Evolutionary conservation across 1,139 yeast genomes (phyloP).

Genomic region (Wickerhamiella infanticola): DNA sequence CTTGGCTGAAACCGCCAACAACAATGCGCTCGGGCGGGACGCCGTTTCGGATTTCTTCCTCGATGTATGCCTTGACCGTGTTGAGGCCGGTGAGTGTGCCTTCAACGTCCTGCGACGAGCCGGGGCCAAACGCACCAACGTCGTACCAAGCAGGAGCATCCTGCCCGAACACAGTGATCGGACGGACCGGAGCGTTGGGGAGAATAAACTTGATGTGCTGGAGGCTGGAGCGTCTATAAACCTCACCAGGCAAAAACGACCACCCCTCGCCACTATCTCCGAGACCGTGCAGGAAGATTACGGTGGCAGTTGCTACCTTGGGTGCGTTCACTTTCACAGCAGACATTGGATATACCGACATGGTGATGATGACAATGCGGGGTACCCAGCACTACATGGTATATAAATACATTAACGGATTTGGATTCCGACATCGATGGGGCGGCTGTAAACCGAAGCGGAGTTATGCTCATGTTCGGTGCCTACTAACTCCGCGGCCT

Average conservation of each 20-base stretch:
- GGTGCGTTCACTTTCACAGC: constrained; percentile 12
- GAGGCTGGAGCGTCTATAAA: constrained; percentile 28
- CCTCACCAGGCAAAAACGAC: constrained; percentile 46
- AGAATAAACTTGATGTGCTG: constrained; percentile 61
- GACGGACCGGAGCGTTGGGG: constrained; percentile 72
- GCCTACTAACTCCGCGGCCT: constrained; percentile 19
- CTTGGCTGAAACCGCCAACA: constrained; percentile 91
- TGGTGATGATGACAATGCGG: background rate
- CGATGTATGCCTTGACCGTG: constrained; percentile 36
- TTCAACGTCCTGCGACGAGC: constrained; percentile 30
- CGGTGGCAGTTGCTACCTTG: constrained; percentile 38
- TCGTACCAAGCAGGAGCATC: constrained; percentile 85
- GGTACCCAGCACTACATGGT: background rate
- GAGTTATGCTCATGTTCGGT: background rate
- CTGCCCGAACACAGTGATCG: constrained; percentile 55
- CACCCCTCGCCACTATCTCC: constrained; percentile 90
- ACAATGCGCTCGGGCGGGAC: constrained; percentile 57
- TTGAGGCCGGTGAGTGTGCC: constrained; percentile 51
- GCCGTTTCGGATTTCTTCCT: constrained; percentile 48
- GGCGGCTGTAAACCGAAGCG: background rate
- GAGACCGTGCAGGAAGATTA: constrained; percentile 76
- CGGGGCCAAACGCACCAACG: constrained; percentile 39
- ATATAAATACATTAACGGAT: background rate
- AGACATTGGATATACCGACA: constrained; percentile 1
- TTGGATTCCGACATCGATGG: background rate